Evolutionary conservation across 2,329 filamentous ascomycete genomes (phyloP).

Genomic region (Graphium sp.): DNA sequence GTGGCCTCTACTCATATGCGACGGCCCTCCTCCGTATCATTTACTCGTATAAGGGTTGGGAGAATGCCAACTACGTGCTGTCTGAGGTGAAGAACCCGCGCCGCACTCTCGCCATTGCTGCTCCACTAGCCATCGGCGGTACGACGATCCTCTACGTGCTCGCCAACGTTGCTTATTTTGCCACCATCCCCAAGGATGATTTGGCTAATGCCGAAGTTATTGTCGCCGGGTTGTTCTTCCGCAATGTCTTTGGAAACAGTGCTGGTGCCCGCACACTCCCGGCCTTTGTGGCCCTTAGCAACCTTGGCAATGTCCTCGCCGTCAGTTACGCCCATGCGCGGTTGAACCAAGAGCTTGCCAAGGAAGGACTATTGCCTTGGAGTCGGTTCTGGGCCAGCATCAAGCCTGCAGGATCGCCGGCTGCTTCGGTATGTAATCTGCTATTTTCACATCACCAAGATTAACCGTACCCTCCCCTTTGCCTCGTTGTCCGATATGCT

Average conservation of each 20-base stretch:
- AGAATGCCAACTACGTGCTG: conserved; percentile 46
- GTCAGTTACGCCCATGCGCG: conserved; percentile 42
- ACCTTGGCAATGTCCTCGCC: conserved; percentile 44
- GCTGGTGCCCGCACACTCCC: conserved; percentile 30
- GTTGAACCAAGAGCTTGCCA: conserved; percentile 49
- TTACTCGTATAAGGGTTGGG: conserved; percentile 48
- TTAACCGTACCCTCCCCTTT: neutral
- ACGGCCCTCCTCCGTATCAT: conserved; percentile 40
- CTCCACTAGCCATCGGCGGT: conserved; percentile 37
- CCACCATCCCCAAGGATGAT: conserved; percentile 40
- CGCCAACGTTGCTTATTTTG: conserved; percentile 49
- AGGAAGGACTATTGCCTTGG: conserved; percentile 51
- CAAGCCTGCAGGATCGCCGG: conserved; percentile 48
- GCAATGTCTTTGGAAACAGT: conserved; percentile 40
- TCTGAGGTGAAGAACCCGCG: conserved; percentile 37
- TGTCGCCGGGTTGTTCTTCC: conserved; percentile 44
- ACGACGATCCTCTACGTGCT: conserved; percentile 45
- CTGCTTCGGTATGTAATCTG: conserved; percentile 24
- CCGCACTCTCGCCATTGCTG: conserved; percentile 35
- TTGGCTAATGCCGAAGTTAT: conserved; percentile 40
- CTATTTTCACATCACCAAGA: neutral
- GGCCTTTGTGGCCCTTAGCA: conserved; percentile 42
- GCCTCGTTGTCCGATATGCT: neutral
- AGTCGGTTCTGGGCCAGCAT: conserved; percentile 53
- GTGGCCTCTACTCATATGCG: conserved; percentile 34